These are phyloP conservation scores for Dactylellina cionopaga DNA, from an alignment of 2,329 filamentous ascomycete species.

Conservation along the genomic window DNA sequence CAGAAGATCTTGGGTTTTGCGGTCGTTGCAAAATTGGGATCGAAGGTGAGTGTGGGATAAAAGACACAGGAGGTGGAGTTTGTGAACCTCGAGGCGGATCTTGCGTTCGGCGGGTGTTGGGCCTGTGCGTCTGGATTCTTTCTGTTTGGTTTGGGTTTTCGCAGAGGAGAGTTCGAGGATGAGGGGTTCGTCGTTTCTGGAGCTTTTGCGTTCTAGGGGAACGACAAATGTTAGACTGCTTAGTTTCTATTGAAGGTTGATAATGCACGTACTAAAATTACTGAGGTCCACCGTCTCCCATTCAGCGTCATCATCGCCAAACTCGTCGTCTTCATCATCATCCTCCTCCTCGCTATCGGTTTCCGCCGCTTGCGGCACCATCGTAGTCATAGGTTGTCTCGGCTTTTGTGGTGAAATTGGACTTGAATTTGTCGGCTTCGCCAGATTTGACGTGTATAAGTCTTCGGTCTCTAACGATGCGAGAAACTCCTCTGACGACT, in stretches of 20 bases:
- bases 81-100: conserved; percentile 80
- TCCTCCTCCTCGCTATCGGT: conserved; percentile 9
- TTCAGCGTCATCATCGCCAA: conserved; percentile 65
- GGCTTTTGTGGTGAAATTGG: neutral
- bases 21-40: conserved; percentile 90
- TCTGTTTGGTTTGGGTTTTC: conserved; percentile 28
- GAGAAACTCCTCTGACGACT: neutral
- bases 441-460: neutral
- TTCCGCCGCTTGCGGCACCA: neutral
- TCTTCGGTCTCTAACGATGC: neutral
- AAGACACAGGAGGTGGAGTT: conserved; percentile 83
- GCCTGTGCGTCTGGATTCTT: conserved; percentile 62
- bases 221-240: conserved; percentile 10
- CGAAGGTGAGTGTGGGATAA: conserved; percentile 79
- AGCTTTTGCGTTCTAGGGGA: conserved; percentile 5
- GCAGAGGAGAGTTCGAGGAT: neutral
- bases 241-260: conserved; percentile 55
- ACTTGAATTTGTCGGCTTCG: too few species aligned
- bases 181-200: conserved; percentile 14
- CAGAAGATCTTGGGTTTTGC: conserved; percentile 68
- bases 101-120: conserved; percentile 69
- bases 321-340: conserved; percentile 58
- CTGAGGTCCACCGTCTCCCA: conserved; percentile 71
- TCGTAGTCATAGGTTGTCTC: too few species aligned
- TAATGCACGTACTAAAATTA: conserved; percentile 57